phyloP scores from a whole-genome alignment of 306 rosid species.

The Dalbergia cochinchinensis region DNA sequence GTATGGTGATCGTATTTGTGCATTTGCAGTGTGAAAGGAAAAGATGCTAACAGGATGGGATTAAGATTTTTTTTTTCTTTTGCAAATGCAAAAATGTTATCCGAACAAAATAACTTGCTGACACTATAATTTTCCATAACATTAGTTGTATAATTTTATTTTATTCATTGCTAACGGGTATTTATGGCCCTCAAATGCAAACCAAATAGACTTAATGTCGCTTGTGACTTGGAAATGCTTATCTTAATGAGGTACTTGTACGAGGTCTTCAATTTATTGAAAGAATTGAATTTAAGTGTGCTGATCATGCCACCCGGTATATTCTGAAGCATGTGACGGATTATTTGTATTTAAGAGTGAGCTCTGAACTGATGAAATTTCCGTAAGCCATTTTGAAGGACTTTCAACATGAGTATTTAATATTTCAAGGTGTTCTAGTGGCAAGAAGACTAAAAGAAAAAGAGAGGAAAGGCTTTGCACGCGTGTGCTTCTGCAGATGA shows the following conservation, averaged over 20 bases:
- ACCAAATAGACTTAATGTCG: not conserved
- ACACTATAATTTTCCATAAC: too few species aligned
- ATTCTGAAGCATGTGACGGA: slow-evolving; percentile 8
- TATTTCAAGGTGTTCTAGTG: not conserved
- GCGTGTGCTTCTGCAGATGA: slow-evolving; percentile 2
- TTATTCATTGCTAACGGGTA: too few species aligned
- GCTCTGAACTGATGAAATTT: slow-evolving; percentile 1
- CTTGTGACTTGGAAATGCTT: slow-evolving; percentile 18
- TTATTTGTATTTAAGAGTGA: slow-evolving; percentile 7
- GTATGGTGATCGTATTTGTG: too few species aligned
- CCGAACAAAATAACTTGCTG: too few species aligned
- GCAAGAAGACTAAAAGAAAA: not conserved
- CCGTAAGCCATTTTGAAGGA: not conserved
- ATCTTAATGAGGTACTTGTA: not conserved
- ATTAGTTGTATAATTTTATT: too few species aligned
- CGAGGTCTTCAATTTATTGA: not conserved
- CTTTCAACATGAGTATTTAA: too few species aligned
- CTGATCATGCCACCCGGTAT: slow-evolving; percentile 1
- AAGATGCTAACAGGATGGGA: too few species aligned
- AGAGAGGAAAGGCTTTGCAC: not conserved
- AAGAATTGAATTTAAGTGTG: not conserved
- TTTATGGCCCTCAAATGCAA: too few species aligned
- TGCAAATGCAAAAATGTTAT: too few species aligned
- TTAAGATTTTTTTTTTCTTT: too few species aligned
- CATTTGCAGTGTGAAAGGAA: too few species aligned